Base-by-base conservation (phyloP, 768 basidiomycete genomes). In the Podaxis carcinomalis region DNA sequence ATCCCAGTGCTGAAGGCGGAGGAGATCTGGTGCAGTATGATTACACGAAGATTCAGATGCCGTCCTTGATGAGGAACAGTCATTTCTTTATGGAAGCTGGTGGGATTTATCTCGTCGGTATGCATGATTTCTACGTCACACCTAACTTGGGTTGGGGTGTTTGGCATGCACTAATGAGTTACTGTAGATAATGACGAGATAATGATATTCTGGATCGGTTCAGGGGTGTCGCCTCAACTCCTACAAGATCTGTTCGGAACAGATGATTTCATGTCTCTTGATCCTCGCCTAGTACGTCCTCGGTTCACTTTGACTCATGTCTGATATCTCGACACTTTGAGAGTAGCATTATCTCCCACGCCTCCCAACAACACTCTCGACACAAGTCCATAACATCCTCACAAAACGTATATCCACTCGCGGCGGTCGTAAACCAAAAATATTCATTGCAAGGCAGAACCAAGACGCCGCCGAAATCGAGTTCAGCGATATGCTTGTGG, bases 401-500 rank as follows among this genome's bases (percentile, higher is more conserved):
- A 80, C 83, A 0, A 77, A 87, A 65, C 84, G 92, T 23, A 77
- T 79, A 55, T 67, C 74, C 1, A 81, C 86, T 61, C 81, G 88
- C 35, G 53, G 59, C 16, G 80, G 84, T 3, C 70, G 77, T 2
- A 67, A 72, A 36, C 77, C 80, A 5, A 90, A 86, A 69, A 77
- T 95, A 66, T 75, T 85, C 37, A 80, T 98, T 27, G 92, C 92
- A 0, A 84, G 97, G 7, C 97, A 98, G 71, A 93, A 97, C 69
- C 78, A 95, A 71, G 97, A 99, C 69, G 96, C 85, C 11, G 77
- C 85, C 55, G 96, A 99, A 76, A 84, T 98, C 49, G 97, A 98
- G 72, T 98, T 96, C 68, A 91, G 90, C 64, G 97, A 99, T 75
- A 91, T 97, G 91, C 80, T 99, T 11, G 87, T 97, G 25, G 97